Percentiles rank a stretch among this genome's conserved stretches.
Conservation (phyloP, 176 grass and related monocot species). For the Ensete ventricosum region DNA sequence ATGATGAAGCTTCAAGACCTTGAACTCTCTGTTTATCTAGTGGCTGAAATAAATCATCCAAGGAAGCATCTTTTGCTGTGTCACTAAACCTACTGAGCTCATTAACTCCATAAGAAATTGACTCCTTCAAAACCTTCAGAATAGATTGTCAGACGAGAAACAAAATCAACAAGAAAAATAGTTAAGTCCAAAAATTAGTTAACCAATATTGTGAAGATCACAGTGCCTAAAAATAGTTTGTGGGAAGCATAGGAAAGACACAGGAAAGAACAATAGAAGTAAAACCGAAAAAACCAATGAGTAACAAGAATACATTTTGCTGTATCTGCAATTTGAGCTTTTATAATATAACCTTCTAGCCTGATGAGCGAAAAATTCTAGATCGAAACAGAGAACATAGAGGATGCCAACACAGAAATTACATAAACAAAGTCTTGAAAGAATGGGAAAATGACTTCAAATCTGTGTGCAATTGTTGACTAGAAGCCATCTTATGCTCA, state of each 20-base stretch:
- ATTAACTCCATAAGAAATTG: constrained; percentile 28
- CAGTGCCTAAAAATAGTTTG: not conserved
- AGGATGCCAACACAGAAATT: not conserved
- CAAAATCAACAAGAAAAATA: constrained; percentile 18
- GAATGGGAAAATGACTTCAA: not conserved
- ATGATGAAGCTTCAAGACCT: constrained; percentile 76
- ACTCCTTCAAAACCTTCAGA: constrained; percentile 43
- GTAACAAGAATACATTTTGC: not conserved
- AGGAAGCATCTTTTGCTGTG: constrained; percentile 66
- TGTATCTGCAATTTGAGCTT: not conserved
- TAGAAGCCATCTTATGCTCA: not conserved
- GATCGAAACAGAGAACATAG: not conserved
- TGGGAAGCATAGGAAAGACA: not conserved
- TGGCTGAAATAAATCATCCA: constrained; percentile 89
- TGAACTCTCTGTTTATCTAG: constrained; percentile 49
- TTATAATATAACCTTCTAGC: not conserved
- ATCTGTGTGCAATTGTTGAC: not conserved
- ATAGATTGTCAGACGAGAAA: constrained; percentile 6
- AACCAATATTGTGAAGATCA: not conserved
- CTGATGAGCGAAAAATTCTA: not conserved
- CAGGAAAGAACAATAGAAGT: not conserved
- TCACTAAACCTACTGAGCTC: constrained; percentile 83
- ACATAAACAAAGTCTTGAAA: not conserved
- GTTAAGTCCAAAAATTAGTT: not conserved
- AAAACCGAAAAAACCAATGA: not conserved